These are phyloP conservation scores for Myotisia sp. DNA, from an alignment of 2,329 filamentous ascomycete species.

Conservation along the genomic window DNA sequence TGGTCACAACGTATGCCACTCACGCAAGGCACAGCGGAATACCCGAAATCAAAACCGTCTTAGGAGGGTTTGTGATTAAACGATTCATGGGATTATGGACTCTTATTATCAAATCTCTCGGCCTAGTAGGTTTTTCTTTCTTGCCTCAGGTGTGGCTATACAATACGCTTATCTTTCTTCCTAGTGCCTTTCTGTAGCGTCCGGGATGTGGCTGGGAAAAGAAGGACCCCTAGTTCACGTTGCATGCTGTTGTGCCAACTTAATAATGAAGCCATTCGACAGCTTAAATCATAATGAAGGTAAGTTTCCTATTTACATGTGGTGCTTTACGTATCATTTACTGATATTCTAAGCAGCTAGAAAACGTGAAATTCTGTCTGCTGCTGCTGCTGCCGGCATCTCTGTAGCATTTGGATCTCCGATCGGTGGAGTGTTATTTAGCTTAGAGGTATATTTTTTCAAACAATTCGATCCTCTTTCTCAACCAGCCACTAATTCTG, in stretches of 20 bases:
- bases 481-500: neutral
- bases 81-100: slow-evolving; percentile 89
- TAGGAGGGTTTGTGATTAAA: slow-evolving; percentile 98
- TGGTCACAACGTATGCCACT: slow-evolving; percentile 84
- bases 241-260: slow-evolving; percentile 91
- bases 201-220: slow-evolving; percentile 87
- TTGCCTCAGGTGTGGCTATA: neutral
- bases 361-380: slow-evolving; percentile 84
- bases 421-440: slow-evolving; percentile 88
- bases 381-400: slow-evolving; percentile 80
- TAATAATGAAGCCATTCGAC: slow-evolving; percentile 80
- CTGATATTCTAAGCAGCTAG: slow-evolving; percentile 45
- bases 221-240: slow-evolving; percentile 97
- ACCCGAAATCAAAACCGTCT: slow-evolving; percentile 98
- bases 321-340: slow-evolving; percentile 8
- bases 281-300: slow-evolving; percentile 82
- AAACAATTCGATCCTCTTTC: too few relatives aligned
- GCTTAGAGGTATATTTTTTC: slow-evolving; percentile 58
- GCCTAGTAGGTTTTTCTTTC: slow-evolving; percentile 34
- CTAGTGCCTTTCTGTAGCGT: slow-evolving; percentile 72
- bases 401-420: slow-evolving; percentile 89
- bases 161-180: neutral
- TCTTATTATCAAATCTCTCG: slow-evolving; percentile 82
- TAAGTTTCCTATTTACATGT: neutral
- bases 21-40: slow-evolving; percentile 99